A percentile compares a stretch with the other conserved stretches of the same genome.
phyloP scores from a whole-genome alignment of 2,329 filamentous ascomycete genomes.

The Hymenoscyphus scutula region DNA sequence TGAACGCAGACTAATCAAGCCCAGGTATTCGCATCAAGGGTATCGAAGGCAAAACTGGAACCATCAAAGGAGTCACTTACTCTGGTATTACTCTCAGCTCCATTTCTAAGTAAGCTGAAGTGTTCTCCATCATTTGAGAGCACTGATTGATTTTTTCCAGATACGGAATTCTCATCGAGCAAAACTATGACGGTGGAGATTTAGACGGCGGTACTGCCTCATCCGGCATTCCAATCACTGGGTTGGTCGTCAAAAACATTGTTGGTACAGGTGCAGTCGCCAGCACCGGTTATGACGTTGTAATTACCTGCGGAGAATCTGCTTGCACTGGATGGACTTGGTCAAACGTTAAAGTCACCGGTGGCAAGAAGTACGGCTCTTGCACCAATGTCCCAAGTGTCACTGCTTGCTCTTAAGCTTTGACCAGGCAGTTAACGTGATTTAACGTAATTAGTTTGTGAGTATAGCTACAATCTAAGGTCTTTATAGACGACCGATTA shows the following conservation, averaged over 20 bases:
- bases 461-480: too few species aligned
- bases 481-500: too few species aligned
- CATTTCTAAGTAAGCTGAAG: not conserved
- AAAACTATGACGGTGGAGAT: slow-evolving; percentile 48
- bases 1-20: not conserved
- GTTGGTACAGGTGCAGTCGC: slow-evolving; percentile 41
- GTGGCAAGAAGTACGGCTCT: slow-evolving; percentile 44
- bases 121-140: not conserved
- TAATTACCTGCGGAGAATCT: slow-evolving; percentile 49
- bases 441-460: too few species aligned
- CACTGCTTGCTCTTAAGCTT: not conserved
- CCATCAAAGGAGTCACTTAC: slow-evolving; percentile 52
- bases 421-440: too few species aligned
- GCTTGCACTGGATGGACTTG: slow-evolving; percentile 40
- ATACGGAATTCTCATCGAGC: slow-evolving; percentile 54
- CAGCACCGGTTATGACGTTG: slow-evolving; percentile 35
- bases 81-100: slow-evolving; percentile 44
- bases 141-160: slow-evolving; percentile 42
- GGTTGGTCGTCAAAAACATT: slow-evolving; percentile 44
- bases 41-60: slow-evolving; percentile 49
- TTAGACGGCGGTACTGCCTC: slow-evolving; percentile 40
- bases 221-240: slow-evolving; percentile 49
- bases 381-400: slow-evolving; percentile 42
- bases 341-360: slow-evolving; percentile 47
- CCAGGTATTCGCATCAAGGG: slow-evolving; percentile 57